Percentiles rank a stretch among this genome's conserved stretches.
Conservation (phyloP, 2,329 filamentous ascomycete genomes). For the Sporothrix curviconia region DNA sequence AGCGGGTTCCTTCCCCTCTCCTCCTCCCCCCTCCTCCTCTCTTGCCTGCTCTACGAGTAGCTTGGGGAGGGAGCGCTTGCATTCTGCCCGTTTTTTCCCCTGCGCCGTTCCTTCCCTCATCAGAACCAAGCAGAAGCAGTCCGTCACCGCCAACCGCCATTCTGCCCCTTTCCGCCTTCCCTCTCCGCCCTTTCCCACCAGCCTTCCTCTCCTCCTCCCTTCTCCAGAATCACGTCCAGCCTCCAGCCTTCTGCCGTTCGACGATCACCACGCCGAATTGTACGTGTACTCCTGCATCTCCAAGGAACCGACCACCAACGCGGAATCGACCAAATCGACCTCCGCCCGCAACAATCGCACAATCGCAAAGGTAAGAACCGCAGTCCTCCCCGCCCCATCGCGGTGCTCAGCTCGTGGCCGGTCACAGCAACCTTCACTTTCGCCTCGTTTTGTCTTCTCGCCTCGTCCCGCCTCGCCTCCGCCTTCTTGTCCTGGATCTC, state of each 20-base stretch:
- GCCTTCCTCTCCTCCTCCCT: not conserved
- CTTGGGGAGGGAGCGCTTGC: no score
- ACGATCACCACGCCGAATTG: not conserved
- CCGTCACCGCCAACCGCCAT: conserved; percentile 18
- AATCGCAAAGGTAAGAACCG: conserved; percentile 2
- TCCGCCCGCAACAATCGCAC: not conserved
- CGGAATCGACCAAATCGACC: not conserved
- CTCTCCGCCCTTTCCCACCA: not conserved
- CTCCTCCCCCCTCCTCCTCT: not conserved
- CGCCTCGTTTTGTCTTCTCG: no score
- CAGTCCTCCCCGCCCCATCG: not conserved
- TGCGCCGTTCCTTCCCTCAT: conserved; percentile 10
- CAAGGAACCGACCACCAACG: no score
- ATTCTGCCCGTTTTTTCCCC: not conserved
- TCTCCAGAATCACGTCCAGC: not conserved
- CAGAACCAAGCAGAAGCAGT: not conserved
- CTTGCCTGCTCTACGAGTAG: not conserved
- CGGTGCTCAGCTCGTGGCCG: not conserved
- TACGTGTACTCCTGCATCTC: not conserved
- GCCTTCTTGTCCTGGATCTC: not conserved
- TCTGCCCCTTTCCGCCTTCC: conserved; percentile 17
- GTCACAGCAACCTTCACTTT: not conserved
- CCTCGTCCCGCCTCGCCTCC: no score
- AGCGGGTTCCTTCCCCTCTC: not conserved
- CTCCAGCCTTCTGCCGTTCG: not conserved